phyloP scores from a whole-genome alignment of 345 rosid genomes.

The Ricinus communis region DNA sequence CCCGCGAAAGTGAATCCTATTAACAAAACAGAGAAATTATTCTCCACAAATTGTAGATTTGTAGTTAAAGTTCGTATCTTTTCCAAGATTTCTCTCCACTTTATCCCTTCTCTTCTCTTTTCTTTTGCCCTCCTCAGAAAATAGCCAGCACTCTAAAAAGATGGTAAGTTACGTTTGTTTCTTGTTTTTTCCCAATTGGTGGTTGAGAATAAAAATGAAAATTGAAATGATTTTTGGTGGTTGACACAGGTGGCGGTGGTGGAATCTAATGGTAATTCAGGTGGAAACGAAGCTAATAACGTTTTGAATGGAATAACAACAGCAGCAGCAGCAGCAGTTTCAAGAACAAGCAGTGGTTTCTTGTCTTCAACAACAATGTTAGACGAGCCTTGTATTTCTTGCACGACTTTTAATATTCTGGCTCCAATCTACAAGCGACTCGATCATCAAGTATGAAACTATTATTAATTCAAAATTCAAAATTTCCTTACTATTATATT shows the following conservation, averaged over 20 bases:
- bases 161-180: background rate
- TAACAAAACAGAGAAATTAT: too few relatives aligned
- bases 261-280: slow-evolving; percentile 33
- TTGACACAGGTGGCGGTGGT: slow-evolving; percentile 33
- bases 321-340: background rate
- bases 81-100: too few relatives aligned
- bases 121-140: too few relatives aligned
- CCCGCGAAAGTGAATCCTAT: too few relatives aligned
- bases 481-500: too few relatives aligned
- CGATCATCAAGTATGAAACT: slow-evolving; percentile 50
- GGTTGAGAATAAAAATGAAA: background rate
- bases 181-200: background rate
- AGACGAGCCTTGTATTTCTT: slow-evolving; percentile 48
- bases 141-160: too few relatives aligned
- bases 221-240: background rate
- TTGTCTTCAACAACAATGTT: slow-evolving; percentile 21
- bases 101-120: too few relatives aligned
- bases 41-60: too few relatives aligned
- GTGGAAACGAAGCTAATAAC: slow-evolving; percentile 23
- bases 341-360: slow-evolving; percentile 20
- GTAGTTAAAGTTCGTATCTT: too few relatives aligned
- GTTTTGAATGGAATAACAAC: slow-evolving; percentile 9
- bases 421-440: slow-evolving; percentile 82
- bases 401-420: slow-evolving; percentile 77
- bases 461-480: too few relatives aligned